Evolutionary conservation across 176 grass and related monocot genomes (phyloP), one percentile per base, ranked within the genome.

Genomic region (Typha latifolia): DNA sequence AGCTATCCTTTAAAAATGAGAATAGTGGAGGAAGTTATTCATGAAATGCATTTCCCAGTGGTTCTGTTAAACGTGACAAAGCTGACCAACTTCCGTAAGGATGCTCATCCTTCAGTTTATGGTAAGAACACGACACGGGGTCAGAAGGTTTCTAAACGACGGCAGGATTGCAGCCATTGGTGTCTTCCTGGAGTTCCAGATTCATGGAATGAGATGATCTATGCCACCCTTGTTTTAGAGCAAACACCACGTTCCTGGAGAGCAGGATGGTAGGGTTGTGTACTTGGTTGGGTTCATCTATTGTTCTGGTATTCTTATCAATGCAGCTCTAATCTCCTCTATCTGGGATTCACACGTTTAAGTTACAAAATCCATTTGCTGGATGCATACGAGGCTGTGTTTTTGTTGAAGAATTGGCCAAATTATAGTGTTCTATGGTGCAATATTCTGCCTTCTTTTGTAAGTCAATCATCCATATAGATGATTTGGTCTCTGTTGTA

Each of bases 81-180:
- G 81, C 78, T 90, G 61, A 97, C 85, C 31, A 92, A 82, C 82
- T 92, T 86, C 75, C 89, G 85, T 23, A 82, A 82, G 77, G 89
- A 92, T 70, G 89, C 66, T 0, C 94, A 97, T 77, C 94, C 89
- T 49, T 90, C 85, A n/a, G 59, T 90, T 59, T 87, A 87, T 57
- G 83, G 78, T 64, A 90, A 74, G 76, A 64, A 69, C 56, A 70
- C 5, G 2, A 72, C 37, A 14, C 47, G 26, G 47, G 78, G 23
- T 29, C 29, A 27, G 52, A 89, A 66, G 77, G 68, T 82, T 67
- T 86, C 93, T 1, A 91, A 48, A 71, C 79, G 85, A 72, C 86
- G 89, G 86, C 89, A 99, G 74, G 89, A 99, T 49, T 90, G 94
- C 81, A 92, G 89, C 69, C 94, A 90, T 62, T 92, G 94, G 94